Evolutionary conservation across 2,329 filamentous ascomycete genomes (phyloP).

Genomic region (Triangularia setosa): DNA sequence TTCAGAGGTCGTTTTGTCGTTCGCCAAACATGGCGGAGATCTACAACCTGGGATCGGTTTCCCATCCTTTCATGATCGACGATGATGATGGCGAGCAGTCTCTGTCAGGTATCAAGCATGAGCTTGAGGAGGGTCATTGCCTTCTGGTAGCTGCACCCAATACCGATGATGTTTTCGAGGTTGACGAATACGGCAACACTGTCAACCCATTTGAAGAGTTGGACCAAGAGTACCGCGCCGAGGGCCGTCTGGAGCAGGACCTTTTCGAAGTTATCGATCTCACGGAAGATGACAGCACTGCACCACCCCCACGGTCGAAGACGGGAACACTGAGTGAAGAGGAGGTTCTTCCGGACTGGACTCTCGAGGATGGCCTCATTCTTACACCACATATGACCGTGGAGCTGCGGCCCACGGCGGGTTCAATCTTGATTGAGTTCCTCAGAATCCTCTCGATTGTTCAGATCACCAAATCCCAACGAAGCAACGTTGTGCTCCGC

Average conservation of each 20-base stretch:
- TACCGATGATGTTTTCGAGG: not conserved
- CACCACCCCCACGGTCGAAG: not conserved
- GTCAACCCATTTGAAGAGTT: not conserved
- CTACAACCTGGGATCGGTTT: not conserved
- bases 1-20: not conserved
- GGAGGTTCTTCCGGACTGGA: not conserved
- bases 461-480: not conserved
- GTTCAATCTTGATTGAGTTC: slow-evolving; percentile 28
- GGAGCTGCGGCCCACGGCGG: slow-evolving; percentile 1
- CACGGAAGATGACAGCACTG: slow-evolving; percentile 2
- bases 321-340: not conserved
- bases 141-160: not conserved
- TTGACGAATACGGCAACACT: not conserved
- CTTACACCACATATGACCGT: slow-evolving; percentile 7
- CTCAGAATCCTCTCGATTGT: slow-evolving; percentile 38
- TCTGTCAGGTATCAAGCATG: not conserved
- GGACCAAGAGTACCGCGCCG: not conserved
- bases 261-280: slow-evolving; percentile 19
- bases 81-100: slow-evolving; percentile 9
- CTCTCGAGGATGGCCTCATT: not conserved
- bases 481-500: slow-evolving; percentile 34
- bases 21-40: not conserved
- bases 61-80: slow-evolving; percentile 7
- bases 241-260: slow-evolving; percentile 7
- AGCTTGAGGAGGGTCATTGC: not conserved